phyloP scores from a whole-genome alignment of 768 basidiomycete species.

The Mycena haematopus region DNA sequence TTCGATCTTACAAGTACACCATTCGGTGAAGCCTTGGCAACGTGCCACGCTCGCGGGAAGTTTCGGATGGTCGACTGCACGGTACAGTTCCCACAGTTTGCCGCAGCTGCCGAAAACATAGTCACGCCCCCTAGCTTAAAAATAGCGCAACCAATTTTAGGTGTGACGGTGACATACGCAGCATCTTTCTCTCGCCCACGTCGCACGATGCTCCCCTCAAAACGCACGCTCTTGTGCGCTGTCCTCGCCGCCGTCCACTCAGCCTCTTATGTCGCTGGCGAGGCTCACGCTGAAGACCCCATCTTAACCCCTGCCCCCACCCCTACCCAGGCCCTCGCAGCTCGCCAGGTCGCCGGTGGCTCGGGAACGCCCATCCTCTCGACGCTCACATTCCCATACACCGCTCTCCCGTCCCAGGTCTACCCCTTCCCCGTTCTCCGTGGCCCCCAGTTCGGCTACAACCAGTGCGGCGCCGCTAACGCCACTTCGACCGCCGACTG shows the following conservation, averaged over 20 bases:
- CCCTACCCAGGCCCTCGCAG: slow-evolving; percentile 18
- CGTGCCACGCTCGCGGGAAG: no score
- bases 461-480: slow-evolving; percentile 23
- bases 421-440: slow-evolving; percentile 25
- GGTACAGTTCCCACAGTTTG: no score
- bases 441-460: slow-evolving; percentile 24
- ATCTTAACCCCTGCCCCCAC: slow-evolving; percentile 17
- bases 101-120: no score
- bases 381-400: slow-evolving; percentile 17
- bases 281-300: slow-evolving; percentile 5
- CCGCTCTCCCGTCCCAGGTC: slow-evolving; percentile 24
- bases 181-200: background rate
- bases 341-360: slow-evolving; percentile 23
- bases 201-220: slow-evolving; percentile 19
- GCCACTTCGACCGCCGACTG: slow-evolving; percentile 21
- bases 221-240: slow-evolving; percentile 14
- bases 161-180: no score
- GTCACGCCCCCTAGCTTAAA: no score
- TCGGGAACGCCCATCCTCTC: slow-evolving; percentile 23
- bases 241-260: slow-evolving; percentile 10
- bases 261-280: slow-evolving; percentile 14
- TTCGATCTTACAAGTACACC: no score
- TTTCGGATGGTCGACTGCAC: no score
- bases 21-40: no score
- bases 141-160: no score